These are phyloP conservation scores for Nemophila menziesii DNA, from an alignment of 257 asterid genomes.

Conservation along the genomic window DNA sequence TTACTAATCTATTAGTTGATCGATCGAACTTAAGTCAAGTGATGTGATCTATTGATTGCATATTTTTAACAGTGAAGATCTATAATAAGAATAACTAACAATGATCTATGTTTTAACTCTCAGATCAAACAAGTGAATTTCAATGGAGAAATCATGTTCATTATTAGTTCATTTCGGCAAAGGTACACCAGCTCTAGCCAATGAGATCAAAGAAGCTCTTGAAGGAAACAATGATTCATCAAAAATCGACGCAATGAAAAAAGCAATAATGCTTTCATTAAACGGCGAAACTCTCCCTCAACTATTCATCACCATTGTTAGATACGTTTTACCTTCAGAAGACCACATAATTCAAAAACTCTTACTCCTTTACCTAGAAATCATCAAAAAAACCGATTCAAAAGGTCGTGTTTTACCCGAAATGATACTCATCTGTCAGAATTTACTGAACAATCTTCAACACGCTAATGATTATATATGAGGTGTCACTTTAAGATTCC, in stretches of 20 bases:
- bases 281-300: conserved; percentile 88
- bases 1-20: neutral
- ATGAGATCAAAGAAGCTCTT: conserved; percentile 92
- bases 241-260: conserved; percentile 76
- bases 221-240: conserved; percentile 69
- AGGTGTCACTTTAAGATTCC: conserved; percentile 80
- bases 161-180: conserved; percentile 78
- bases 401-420: conserved; percentile 76
- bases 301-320: conserved; percentile 65
- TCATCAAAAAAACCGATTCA: conserved; percentile 73
- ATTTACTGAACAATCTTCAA: conserved; percentile 72
- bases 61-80: neutral
- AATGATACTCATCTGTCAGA: conserved; percentile 89
- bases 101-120: neutral
- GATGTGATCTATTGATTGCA: too few relatives aligned
- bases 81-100: neutral
- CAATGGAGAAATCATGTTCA: conserved; percentile 86
- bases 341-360: conserved; percentile 82
- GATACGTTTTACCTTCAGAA: conserved; percentile 87
- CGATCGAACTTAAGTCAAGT: neutral
- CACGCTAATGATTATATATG: conserved; percentile 89
- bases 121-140: neutral
- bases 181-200: conserved; percentile 78
- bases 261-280: conserved; percentile 80
- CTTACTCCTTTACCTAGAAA: conserved; percentile 64